Conservation (phyloP, 1,139 yeast species). For the Taphrina wiesneri region DNA sequence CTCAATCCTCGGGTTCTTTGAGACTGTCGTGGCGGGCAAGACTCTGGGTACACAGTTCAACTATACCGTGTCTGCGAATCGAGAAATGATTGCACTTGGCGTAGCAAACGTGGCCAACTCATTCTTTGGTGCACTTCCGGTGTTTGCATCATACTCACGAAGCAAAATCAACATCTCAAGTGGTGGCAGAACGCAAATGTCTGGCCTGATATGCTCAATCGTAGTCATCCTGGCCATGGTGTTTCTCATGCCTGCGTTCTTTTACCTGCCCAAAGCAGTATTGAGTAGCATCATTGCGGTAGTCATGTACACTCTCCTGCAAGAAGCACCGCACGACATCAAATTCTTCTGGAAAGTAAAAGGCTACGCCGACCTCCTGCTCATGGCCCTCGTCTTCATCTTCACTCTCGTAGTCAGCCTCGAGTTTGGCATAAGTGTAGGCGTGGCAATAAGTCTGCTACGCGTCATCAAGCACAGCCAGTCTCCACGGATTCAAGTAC, state of each 20-base stretch:
- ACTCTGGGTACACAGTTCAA: conserved; percentile 47
- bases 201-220: conserved; percentile 78
- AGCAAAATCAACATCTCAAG: conserved; percentile 83
- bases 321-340: conserved; percentile 83
- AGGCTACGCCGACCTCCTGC: conserved; percentile 75
- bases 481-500: conserved; percentile 81
- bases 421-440: conserved; percentile 86
- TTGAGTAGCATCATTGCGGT: conserved; percentile 77
- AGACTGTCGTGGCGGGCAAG: conserved; percentile 91
- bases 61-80: conserved; percentile 47
- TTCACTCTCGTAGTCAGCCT: conserved; percentile 80
- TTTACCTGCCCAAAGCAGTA: conserved; percentile 76
- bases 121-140: conserved; percentile 77
- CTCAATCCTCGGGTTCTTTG: conserved; percentile 89
- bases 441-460: conserved; percentile 74
- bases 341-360: conserved; percentile 68
- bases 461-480: conserved; percentile 84
- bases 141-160: conserved; percentile 96
- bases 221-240: conserved; percentile 67
- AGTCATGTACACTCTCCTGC: conserved; percentile 75
- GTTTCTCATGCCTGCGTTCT: conserved; percentile 63
- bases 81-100: conserved; percentile 69
- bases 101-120: conserved; percentile 67
- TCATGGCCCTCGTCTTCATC: conserved; percentile 69
- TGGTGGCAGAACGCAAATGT: conserved; percentile 80